Base-by-base conservation (phyloP, 768 basidiomycete genomes). In the Tephrocybe rancida region DNA sequence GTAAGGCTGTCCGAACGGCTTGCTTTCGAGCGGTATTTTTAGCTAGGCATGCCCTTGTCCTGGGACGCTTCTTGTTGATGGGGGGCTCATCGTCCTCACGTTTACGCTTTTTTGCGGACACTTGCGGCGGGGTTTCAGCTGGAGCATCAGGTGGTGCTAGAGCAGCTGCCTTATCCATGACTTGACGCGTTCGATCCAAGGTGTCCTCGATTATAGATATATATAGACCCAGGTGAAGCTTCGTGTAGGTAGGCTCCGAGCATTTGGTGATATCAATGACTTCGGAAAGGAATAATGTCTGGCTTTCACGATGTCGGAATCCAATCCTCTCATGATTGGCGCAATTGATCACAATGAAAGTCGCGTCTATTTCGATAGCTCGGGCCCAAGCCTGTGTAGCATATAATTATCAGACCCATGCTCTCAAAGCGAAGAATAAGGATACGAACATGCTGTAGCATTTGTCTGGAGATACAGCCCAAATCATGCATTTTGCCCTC, bases 291-390 rank as follows among this genome's bases (percentile, higher is more conserved):
- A 47, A 62, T 16, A 64, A 48, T 2, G 62, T 64, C 25, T 61
- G 56, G 11, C 27, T 56, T 10, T 22, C 19, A 21, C 63, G 63
- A 48, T 63, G 59, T 5, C 59, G 59, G 49, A 56, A 53, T 14
- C 54, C 61, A 13, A 64, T 64, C n/a, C 53, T 24, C 32, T 64
- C 59, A 44, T 26, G 52, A 27, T 56, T 61, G 3, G 59, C 63
- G 21, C 55, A 64, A 51, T 63, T 48, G 5, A 64, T 44, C 13
- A 63, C 29, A 3, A 61, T 48, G 26, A 59, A 59, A 11, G 57
- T 59, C 3, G 52, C 41, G 16, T 64, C 56, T 3, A 27, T 16
- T 29, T 52, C 47, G 25, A 59, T 55, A 10, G 60, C 50, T 38
- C 54, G 49, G 2, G 47, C 13, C 63, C 63, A 64, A 6, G 60